Percentiles rank a stretch among this genome's conserved stretches.
Evolutionary conservation across 2,329 filamentous ascomycete species (phyloP).

Genomic region (Pseudogymnoascus pannorum): DNA sequence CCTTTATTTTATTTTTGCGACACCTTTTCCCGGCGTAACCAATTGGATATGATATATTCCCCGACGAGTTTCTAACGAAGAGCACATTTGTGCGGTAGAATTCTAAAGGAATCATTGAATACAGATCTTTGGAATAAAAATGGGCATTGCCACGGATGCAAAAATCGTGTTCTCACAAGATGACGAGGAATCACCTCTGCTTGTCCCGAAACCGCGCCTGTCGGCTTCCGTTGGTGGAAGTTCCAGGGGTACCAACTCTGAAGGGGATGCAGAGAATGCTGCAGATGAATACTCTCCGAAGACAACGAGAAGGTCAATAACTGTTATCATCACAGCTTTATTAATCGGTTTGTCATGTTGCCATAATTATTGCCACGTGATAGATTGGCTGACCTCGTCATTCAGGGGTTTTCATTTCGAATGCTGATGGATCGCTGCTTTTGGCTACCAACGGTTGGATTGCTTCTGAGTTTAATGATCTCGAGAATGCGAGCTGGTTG

Average conservation of each 20-base stretch:
- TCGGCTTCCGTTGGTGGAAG: background rate
- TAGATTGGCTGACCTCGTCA: background rate
- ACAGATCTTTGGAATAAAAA: background rate
- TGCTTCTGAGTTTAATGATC: slow-evolving; percentile 51
- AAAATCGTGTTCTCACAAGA: background rate
- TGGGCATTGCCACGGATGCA: background rate
- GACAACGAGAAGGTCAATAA: background rate
- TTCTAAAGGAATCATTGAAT: background rate
- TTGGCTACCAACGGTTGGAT: slow-evolving; percentile 58
- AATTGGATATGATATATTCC: background rate
- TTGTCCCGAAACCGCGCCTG: background rate
- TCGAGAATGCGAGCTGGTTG: slow-evolving; percentile 52
- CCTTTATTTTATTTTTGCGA: background rate
- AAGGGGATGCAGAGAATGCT: background rate
- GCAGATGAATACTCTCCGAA: background rate
- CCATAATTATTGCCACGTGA: background rate
- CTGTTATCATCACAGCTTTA: background rate
- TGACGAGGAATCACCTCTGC: background rate
- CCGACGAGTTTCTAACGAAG: background rate
- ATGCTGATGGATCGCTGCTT: slow-evolving; percentile 57
- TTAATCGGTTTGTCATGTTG: background rate
- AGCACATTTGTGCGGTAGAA: background rate
- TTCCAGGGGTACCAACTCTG: background rate
- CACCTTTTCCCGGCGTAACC: background rate
- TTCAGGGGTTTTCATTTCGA: slow-evolving; percentile 55